Percentiles rank a stretch among this genome's conserved stretches.
Evolutionary conservation across 768 basidiomycete genomes (phyloP).

Genomic region (Auricularia cornea): DNA sequence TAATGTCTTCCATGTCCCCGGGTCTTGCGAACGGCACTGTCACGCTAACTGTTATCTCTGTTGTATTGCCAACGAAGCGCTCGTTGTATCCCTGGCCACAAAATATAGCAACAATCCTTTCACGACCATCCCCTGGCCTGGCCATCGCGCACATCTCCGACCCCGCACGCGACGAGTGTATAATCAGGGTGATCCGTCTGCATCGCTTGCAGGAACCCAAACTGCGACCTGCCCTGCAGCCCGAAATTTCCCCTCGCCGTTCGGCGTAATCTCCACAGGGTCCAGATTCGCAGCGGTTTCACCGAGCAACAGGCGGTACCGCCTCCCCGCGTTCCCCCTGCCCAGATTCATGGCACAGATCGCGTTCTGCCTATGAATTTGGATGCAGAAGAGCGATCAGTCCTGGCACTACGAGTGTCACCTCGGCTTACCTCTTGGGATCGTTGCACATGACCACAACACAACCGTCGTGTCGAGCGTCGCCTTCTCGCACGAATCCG

Average conservation of each 20-base stretch:
- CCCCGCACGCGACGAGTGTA: not conserved
- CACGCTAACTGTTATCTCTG: not conserved
- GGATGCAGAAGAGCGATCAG: no score
- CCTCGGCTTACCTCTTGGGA: not conserved
- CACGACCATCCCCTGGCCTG: no score
- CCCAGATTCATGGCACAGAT: not conserved
- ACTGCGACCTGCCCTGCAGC: conserved; percentile 7
- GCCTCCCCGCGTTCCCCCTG: not conserved
- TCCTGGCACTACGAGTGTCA: no score
- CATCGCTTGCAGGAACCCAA: conserved; percentile 6
- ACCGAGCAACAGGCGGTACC: conserved; percentile 4
- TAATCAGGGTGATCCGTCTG: not conserved
- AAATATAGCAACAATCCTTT: not conserved
- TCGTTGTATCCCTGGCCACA: not conserved
- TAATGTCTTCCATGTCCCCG: not conserved
- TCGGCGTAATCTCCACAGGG: conserved; percentile 1
- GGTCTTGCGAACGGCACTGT: not conserved
- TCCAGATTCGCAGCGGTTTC: not conserved
- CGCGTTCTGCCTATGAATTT: not conserved
- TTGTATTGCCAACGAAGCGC: not conserved
- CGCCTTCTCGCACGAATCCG: conserved; percentile 65
- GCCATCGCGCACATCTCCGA: not conserved
- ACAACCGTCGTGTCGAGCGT: conserved; percentile 44
- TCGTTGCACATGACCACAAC: conserved; percentile 60
- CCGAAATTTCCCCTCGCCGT: conserved; percentile 5